phyloP scores from a whole-genome alignment of 1,284 basidiomycete genomes.

The Trichosporon coremiiforme region DNA sequence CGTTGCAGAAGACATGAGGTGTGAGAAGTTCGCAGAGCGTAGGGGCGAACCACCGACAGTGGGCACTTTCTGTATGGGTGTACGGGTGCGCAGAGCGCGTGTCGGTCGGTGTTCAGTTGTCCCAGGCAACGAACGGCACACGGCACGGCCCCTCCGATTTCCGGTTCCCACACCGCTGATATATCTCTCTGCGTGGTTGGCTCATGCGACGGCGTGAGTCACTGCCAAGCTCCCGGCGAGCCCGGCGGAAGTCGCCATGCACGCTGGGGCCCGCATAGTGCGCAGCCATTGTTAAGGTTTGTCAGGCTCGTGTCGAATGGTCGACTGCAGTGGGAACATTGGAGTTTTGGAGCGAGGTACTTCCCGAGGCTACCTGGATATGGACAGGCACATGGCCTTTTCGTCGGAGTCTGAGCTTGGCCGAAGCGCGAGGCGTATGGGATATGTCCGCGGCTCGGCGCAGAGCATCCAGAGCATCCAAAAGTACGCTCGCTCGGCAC shows the following conservation, averaged over 20 bases:
- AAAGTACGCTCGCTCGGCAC: not conserved
- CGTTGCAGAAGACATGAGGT: not conserved
- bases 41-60: not conserved
- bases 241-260: not conserved
- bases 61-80: not conserved
- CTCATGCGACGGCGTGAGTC: not conserved
- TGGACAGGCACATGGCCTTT: not conserved
- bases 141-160: not conserved
- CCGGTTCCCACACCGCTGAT: not conserved
- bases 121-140: not conserved
- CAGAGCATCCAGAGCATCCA: not conserved
- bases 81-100: not conserved
- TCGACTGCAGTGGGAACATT: not conserved
- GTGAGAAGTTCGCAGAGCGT: not conserved
- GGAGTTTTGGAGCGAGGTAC: not conserved
- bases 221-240: not conserved
- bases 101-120: not conserved
- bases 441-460: not conserved
- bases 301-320: not conserved
- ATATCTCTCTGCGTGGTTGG: not conserved
- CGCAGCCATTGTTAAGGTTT: not conserved
- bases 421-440: not conserved
- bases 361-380: not conserved
- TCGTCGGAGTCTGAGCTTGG: not conserved
- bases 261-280: not conserved